Evolutionary conservation across 1,139 yeast species (phyloP).

Genomic region (Chernovozyma sophiae-reginae): DNA sequence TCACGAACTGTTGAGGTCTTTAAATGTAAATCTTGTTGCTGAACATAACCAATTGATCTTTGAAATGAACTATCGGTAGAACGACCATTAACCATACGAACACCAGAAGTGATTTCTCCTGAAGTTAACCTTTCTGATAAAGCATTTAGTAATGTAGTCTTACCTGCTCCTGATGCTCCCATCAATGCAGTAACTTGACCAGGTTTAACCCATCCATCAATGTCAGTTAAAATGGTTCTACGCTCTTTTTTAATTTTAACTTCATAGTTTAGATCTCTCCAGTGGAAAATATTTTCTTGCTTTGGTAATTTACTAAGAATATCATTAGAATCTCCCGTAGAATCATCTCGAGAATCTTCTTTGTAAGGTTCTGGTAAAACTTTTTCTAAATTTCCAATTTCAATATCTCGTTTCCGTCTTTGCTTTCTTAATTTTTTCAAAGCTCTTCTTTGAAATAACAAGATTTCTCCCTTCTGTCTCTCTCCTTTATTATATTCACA

Average conservation of each 20-base stretch:
- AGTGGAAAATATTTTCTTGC: slow-evolving; percentile 56
- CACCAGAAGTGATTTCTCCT: slow-evolving; percentile 71
- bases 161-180: slow-evolving; percentile 93
- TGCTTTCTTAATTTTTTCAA: slow-evolving; percentile 22
- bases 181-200: slow-evolving; percentile 45
- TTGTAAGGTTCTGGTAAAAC: slow-evolving; percentile 3
- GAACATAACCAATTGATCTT: slow-evolving; percentile 41
- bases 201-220: slow-evolving; percentile 84
- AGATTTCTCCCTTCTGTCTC: slow-evolving; percentile 79
- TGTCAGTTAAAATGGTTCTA: slow-evolving; percentile 60
- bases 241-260: slow-evolving; percentile 62
- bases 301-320: neutral
- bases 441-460: slow-evolving; percentile 51
- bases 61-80: slow-evolving; percentile 71
- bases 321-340: slow-evolving; percentile 13
- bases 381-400: slow-evolving; percentile 20
- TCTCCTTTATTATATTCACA: slow-evolving; percentile 70
- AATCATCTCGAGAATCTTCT: slow-evolving; percentile 6
- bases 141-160: slow-evolving; percentile 70
- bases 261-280: slow-evolving; percentile 76
- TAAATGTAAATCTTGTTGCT: slow-evolving; percentile 77
- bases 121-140: slow-evolving; percentile 73
- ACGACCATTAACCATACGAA: slow-evolving; percentile 69
- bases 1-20: slow-evolving; percentile 77
- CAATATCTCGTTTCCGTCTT: slow-evolving; percentile 7